Conservation (phyloP, 192 early-diverging fungal genomes). For the Mycoemilia scoparia region DNA sequence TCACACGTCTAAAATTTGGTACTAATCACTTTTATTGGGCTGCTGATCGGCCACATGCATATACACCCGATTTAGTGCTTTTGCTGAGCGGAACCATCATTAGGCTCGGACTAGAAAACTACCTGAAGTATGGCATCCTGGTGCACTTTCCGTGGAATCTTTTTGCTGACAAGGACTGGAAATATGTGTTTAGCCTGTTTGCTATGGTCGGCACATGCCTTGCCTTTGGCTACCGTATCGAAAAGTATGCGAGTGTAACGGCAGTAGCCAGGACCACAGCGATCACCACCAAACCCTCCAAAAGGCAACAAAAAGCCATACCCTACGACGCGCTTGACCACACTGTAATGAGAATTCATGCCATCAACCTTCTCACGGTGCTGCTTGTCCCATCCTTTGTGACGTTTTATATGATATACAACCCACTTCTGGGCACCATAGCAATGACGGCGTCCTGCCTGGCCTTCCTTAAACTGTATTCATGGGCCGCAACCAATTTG, state of each 20-base stretch:
- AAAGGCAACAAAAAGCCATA: constrained; percentile 6
- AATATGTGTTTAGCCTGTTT: too few species aligned
- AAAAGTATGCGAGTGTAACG: constrained; percentile 3
- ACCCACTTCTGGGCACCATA: constrained; percentile 45
- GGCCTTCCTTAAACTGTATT: constrained; percentile 66
- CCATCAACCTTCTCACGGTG: constrained; percentile 32
- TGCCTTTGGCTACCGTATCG: constrained; percentile 23
- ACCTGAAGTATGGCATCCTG: constrained; percentile 71
- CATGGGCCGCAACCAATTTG: constrained; percentile 57
- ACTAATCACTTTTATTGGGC: neutral
- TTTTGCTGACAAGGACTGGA: constrained; percentile 39
- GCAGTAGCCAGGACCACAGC: constrained; percentile 3
- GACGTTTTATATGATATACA: constrained; percentile 45
- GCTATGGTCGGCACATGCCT: constrained; percentile 29
- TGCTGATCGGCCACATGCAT: neutral
- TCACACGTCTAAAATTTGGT: neutral
- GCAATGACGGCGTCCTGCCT: constrained; percentile 41
- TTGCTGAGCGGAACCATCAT: constrained; percentile 64
- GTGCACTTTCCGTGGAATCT: constrained; percentile 44
- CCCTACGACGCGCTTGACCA: constrained; percentile 8
- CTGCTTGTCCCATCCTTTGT: constrained; percentile 42
- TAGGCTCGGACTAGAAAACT: constrained; percentile 75
- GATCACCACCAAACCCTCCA: constrained; percentile 4
- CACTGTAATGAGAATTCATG: constrained; percentile 24
- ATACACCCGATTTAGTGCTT: constrained; percentile 42